Evolutionary conservation across 345 rosid genomes (phyloP), one percentile per base, ranked within the genome.

Genomic region (Corymbia maculata): DNA sequence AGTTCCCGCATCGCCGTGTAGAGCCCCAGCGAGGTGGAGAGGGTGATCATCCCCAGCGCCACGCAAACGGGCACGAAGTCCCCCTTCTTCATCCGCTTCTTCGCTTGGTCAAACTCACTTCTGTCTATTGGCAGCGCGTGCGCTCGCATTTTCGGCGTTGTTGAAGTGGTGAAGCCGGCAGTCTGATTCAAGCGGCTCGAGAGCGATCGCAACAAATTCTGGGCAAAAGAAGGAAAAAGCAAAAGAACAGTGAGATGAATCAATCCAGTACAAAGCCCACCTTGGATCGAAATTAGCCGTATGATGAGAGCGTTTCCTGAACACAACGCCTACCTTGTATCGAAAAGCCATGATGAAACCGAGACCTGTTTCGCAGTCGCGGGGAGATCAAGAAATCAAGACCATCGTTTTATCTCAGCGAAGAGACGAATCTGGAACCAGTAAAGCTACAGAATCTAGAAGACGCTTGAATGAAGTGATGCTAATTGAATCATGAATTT

Each of bases 1-100:
- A 97, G 91, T 52, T 97, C 94, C 45, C 86, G 95, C 89, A 85
- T 90, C 47, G 92, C 95, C 10, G 98, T 95, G 93, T 86, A 79
- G 4, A 97, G 86, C 19, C 99, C 99, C 30, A 97, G 91, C 0
- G 93, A 53, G 14, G 89, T 87, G 4, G 97, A 92, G 86, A 93
- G 1, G 6, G 87, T 75, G 47, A 94, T 93, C 92, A 94, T 32
- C 17, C 95, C 97, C 1, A 93, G 21, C 9, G 94, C 94, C 55
- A 94, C 90, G 42, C 89, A 93, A 1, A 94, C 91, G 0, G 95
- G 95, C 14, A 84, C 87, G 36, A 90, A 89, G 49, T 94, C 95
- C 3, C 93, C 96, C 8, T 89, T 85, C 66, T 68, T 61, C 86
- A 13, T 85, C 84, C 57, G 89, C 16, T 85, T 52, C 64, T 52